Conservation (phyloP, 192 early-diverging fungal genomes). For the Entomortierella chlamydospora region DNA sequence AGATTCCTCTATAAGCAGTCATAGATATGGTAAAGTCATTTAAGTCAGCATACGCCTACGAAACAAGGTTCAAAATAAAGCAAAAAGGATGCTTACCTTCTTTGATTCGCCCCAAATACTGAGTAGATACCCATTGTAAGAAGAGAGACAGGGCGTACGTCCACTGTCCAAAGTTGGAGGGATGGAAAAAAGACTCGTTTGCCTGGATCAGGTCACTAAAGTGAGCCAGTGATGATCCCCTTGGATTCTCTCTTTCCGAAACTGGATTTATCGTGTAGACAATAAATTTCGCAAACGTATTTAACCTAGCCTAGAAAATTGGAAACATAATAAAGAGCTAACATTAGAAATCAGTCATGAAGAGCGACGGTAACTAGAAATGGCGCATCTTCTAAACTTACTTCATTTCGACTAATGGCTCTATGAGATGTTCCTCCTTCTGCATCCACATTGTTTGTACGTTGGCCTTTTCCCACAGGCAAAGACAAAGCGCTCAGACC, state of each 20-base stretch:
- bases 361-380: too few species aligned
- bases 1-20: slow-evolving; percentile 64
- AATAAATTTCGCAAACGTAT: slow-evolving; percentile 80
- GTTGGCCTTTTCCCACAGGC: slow-evolving; percentile 65
- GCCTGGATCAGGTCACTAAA: slow-evolving; percentile 84
- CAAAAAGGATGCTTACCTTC: slow-evolving; percentile 42
- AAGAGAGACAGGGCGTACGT: slow-evolving; percentile 78
- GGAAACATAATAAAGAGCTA: background rate
- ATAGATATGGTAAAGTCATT: background rate
- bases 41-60: too few species aligned
- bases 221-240: slow-evolving; percentile 67
- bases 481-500: slow-evolving; percentile 62
- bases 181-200: slow-evolving; percentile 90
- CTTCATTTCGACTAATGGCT: slow-evolving; percentile 48
- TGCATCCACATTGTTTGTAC: slow-evolving; percentile 60
- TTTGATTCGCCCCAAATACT: slow-evolving; percentile 75
- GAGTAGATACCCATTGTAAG: slow-evolving; percentile 70
- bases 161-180: slow-evolving; percentile 93
- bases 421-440: slow-evolving; percentile 58
- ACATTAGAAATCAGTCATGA: too few species aligned
- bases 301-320: slow-evolving; percentile 22
- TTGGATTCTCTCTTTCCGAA: slow-evolving; percentile 42
- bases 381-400: slow-evolving; percentile 38
- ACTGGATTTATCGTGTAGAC: slow-evolving; percentile 80
- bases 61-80: background rate